phyloP scores from a whole-genome alignment of 371 early-diverging fungal species.

The Zychaea mexicana region DNA sequence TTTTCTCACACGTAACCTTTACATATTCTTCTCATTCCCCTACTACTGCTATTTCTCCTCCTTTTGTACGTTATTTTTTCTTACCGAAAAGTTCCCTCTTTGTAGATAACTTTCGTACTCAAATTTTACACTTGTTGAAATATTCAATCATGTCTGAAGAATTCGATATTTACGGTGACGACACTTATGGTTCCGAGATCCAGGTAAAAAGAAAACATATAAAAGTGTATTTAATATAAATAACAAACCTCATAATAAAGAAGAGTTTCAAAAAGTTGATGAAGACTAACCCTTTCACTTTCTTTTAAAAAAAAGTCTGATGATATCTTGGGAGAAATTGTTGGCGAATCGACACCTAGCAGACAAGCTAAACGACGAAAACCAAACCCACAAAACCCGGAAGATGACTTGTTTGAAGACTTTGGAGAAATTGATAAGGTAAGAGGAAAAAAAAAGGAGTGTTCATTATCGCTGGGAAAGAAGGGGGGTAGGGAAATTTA shows the following conservation, averaged over 20 bases:
- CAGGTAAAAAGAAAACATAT: conserved; percentile 20
- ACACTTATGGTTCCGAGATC: conserved; percentile 29
- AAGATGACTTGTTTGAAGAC: conserved; percentile 42
- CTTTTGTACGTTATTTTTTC: too few species aligned
- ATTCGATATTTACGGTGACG: conserved; percentile 53
- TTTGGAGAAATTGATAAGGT: conserved; percentile 41
- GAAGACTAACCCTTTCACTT: too few species aligned
- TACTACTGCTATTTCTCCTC: too few species aligned
- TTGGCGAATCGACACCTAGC: conserved; percentile 26
- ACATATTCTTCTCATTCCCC: too few species aligned
- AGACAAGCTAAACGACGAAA: conserved; percentile 36
- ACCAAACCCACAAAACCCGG: conserved; percentile 9
- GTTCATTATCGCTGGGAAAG: too few species aligned
- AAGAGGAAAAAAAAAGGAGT: conserved; percentile 8
- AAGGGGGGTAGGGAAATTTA: neutral
- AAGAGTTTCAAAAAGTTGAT: neutral
- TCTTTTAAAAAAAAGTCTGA: conserved; percentile 19
- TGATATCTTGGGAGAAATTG: conserved; percentile 48
- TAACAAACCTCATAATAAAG: too few species aligned
- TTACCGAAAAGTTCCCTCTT: too few species aligned
- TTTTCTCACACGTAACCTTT: too few species aligned
- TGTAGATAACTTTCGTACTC: neutral
- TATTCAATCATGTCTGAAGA: conserved; percentile 17
- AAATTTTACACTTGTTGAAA: neutral
- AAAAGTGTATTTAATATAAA: neutral